phyloP scores from a whole-genome alignment of 768 basidiomycete genomes.

The Lactarius pseudohatsudake region DNA sequence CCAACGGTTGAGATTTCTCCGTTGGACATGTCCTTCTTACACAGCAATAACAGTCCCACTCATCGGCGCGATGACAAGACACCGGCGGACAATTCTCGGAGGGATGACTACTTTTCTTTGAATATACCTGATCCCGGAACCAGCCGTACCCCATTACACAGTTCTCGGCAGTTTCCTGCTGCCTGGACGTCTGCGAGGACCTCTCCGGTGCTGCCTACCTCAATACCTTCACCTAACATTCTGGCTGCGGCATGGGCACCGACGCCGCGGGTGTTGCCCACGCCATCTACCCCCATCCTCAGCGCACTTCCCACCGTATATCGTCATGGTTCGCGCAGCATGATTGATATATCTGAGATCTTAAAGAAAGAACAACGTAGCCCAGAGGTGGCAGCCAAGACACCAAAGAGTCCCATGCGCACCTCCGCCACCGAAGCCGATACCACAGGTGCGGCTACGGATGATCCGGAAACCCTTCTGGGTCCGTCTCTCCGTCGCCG shows the following conservation, averaged over 20 bases:
- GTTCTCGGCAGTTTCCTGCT: background rate
- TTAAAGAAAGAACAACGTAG: conserved; percentile 12
- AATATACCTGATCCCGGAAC: conserved; percentile 19
- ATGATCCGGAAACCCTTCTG: conserved; percentile 9
- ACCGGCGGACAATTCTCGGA: conserved; percentile 1
- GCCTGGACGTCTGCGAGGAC: conserved; percentile 11
- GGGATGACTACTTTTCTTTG: conserved; percentile 36
- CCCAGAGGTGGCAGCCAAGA: conserved; percentile 11
- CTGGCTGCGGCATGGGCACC: conserved; percentile 2
- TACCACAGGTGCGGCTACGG: conserved; percentile 7
- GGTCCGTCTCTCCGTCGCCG: conserved; percentile 53
- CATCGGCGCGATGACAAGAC: conserved; percentile 24
- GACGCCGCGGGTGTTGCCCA: conserved; percentile 31
- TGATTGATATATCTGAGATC: conserved; percentile 27
- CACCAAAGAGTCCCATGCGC: conserved; percentile 16
- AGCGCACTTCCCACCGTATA: conserved; percentile 19
- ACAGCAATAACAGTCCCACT: conserved; percentile 15
- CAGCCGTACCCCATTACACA: conserved; percentile 1
- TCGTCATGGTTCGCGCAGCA: conserved; percentile 27
- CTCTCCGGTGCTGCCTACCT: conserved; percentile 25
- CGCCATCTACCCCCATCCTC: conserved; percentile 30
- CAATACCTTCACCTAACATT: background rate
- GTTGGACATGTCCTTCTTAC: conserved; percentile 29
- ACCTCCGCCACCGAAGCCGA: conserved; percentile 3
- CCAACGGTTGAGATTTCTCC: conserved; percentile 18